Base-by-base conservation (phyloP, 257 asterid genomes). In the Leptodermis oblonga region DNA sequence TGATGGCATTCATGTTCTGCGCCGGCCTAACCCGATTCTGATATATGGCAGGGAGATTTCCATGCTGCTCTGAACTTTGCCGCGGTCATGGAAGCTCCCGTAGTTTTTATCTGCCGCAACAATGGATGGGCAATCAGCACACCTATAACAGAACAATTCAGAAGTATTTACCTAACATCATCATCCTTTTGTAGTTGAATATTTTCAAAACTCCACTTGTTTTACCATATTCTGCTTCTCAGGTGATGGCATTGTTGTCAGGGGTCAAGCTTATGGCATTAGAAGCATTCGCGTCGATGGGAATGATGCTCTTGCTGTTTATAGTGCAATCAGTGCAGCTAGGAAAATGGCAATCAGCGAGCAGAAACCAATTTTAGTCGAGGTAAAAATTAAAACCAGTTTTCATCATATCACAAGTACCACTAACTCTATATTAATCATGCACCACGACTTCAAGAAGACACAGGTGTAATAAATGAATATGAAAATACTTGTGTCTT, bases 81-180 rank as follows among this genome's bases (percentile, higher is more conserved):
- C 28, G 96, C 96, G 4, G 96, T 93, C 17, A 69, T 81, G 89
- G 96, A 89, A 53, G 95, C 86, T 53, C 96, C 99, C 0, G 90
- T 90, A 36, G 39, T 88, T 58, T 87, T 90, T 72, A 73, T 93
- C 52, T 88, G 97, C 73, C 94, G 99, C 63, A 93, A 93, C 86
- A 90, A 93, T 51, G 97, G 99, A 52, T 93, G 96, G 96, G 97
- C 97, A 74, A 90, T 93, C 63, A 93, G 99, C 85, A 90, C 96
- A 20, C 94, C 99, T 8, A 43, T 68, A 37, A 68, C 90, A 0
- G 82, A 93, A 5, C 97, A 90, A 34, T 93, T 93, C 70, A 81
- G 95, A 78, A 93, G 97, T 93, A 82, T 7, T 48, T 58, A 37
- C 41, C 49, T 36, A 25, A 7, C 48, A 33, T 39, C n/a, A 43